phyloP scores from a whole-genome alignment of 768 basidiomycete genomes.

The Boletus patriciae region DNA sequence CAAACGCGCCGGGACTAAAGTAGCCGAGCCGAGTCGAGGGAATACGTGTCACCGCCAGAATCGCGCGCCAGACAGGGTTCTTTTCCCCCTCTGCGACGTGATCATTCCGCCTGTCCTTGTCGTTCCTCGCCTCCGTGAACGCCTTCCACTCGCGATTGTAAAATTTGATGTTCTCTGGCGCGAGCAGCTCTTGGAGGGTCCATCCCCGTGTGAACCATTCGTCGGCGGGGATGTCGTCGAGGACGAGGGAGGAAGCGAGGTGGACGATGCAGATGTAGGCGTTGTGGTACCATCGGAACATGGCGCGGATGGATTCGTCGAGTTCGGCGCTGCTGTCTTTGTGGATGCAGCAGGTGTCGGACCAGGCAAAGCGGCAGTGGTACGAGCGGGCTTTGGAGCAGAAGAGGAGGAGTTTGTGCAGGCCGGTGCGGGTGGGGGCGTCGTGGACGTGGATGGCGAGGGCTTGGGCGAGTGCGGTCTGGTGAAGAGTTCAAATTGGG shows the following conservation, averaged over 20 bases:
- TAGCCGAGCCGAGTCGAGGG: background rate
- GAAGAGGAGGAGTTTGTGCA: slow-evolving; percentile 10
- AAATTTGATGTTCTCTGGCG: slow-evolving; percentile 19
- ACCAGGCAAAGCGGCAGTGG: slow-evolving; percentile 17
- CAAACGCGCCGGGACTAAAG: slow-evolving; percentile 4
- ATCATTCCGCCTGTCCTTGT: slow-evolving; percentile 1
- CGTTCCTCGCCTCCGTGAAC: slow-evolving; percentile 5
- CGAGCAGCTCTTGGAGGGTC: slow-evolving; percentile 21
- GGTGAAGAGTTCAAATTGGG: no score
- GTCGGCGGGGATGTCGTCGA: slow-evolving; percentile 10
- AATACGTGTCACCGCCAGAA: background rate
- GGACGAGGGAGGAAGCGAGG: slow-evolving; percentile 6
- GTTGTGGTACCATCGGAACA: slow-evolving; percentile 29
- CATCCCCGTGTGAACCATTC: slow-evolving; percentile 23
- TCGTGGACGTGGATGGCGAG: background rate
- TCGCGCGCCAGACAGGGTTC: slow-evolving; percentile 1
- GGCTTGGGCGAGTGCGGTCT: background rate
- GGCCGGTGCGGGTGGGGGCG: background rate
- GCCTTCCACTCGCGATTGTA: slow-evolving; percentile 9
- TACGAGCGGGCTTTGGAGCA: slow-evolving; percentile 12
- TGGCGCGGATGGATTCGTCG: slow-evolving; percentile 26
- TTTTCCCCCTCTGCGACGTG: background rate
- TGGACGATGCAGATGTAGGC: slow-evolving; percentile 20
- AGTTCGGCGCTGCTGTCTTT: slow-evolving; percentile 26
- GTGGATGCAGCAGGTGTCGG: slow-evolving; percentile 26